These are phyloP conservation scores for Mimosa pudica DNA, from an alignment of 306 rosid species.

Conservation along the genomic window DNA sequence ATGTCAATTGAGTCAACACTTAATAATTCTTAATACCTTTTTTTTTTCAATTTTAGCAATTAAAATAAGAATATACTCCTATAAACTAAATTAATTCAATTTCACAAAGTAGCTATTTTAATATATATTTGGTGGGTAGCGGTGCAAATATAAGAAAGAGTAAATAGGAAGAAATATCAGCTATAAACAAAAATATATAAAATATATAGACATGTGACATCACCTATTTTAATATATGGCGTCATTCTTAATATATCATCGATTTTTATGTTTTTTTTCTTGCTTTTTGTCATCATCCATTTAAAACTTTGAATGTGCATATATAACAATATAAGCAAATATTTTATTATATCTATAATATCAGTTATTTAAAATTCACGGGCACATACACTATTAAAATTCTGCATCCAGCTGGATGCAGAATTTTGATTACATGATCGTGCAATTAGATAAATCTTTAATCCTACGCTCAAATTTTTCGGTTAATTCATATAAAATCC, in stretches of 20 bases:
- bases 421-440: background rate
- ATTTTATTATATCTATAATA: background rate
- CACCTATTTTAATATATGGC: background rate
- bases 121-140: background rate
- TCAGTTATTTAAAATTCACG: background rate
- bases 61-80: background rate
- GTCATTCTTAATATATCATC: background rate
- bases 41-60: background rate
- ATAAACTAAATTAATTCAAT: background rate
- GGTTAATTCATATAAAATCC: background rate
- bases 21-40: background rate
- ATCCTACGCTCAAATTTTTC: background rate
- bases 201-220: background rate
- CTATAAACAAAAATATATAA: too few species aligned
- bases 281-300: background rate
- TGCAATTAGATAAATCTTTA: background rate
- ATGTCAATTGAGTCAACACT: background rate
- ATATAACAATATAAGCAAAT: background rate
- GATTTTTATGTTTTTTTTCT: background rate
- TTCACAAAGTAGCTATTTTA: background rate
- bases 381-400: background rate
- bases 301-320: background rate
- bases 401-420: background rate
- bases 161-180: constrained; percentile 4
- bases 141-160: background rate